Percentiles rank a stretch among this genome's conserved stretches.
These are phyloP conservation scores for Tympanopsis confertula DNA, from an alignment of 2,329 filamentous ascomycete genomes.

Conservation along the genomic window DNA sequence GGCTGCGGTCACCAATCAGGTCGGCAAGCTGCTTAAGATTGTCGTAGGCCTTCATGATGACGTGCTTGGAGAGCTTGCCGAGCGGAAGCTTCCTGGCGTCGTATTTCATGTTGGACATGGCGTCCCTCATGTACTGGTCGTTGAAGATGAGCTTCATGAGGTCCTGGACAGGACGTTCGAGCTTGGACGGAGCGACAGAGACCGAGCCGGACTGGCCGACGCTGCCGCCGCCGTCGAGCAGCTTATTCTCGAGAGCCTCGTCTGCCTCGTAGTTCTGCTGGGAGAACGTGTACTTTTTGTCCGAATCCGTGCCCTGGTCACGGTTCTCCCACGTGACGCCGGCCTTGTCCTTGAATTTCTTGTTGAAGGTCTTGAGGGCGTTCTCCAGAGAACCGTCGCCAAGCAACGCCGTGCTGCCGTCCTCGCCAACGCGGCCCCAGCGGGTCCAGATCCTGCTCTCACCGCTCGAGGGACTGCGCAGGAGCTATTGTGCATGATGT, in stretches of 20 bases:
- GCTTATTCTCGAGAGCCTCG: slow-evolving; percentile 39
- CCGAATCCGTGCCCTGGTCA: slow-evolving; percentile 35
- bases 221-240: slow-evolving; percentile 13
- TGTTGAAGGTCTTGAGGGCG: neutral
- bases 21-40: slow-evolving; percentile 64
- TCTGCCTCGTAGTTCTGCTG: slow-evolving; percentile 68
- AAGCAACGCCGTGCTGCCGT: slow-evolving; percentile 17
- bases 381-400: neutral
- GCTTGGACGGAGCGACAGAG: slow-evolving; percentile 33
- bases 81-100: slow-evolving; percentile 68
- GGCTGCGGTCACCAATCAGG: slow-evolving; percentile 40
- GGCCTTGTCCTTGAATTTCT: slow-evolving; percentile 1
- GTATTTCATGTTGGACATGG: slow-evolving; percentile 59
- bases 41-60: slow-evolving; percentile 65
- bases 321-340: neutral
- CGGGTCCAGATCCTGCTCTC: slow-evolving; percentile 58
- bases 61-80: slow-evolving; percentile 72
- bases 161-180: slow-evolving; percentile 48
- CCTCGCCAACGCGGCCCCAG: slow-evolving; percentile 67
- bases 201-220: slow-evolving; percentile 18
- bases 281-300: slow-evolving; percentile 62
- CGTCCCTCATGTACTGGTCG: slow-evolving; percentile 53
- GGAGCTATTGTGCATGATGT: slow-evolving; percentile 20
- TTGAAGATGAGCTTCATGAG: slow-evolving; percentile 81
- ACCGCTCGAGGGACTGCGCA: slow-evolving; percentile 22